Evolutionary conservation across 2,329 filamentous ascomycete genomes (phyloP), one percentile per base, ranked within the genome.

Genomic region (Sporothrix variecibatus): DNA sequence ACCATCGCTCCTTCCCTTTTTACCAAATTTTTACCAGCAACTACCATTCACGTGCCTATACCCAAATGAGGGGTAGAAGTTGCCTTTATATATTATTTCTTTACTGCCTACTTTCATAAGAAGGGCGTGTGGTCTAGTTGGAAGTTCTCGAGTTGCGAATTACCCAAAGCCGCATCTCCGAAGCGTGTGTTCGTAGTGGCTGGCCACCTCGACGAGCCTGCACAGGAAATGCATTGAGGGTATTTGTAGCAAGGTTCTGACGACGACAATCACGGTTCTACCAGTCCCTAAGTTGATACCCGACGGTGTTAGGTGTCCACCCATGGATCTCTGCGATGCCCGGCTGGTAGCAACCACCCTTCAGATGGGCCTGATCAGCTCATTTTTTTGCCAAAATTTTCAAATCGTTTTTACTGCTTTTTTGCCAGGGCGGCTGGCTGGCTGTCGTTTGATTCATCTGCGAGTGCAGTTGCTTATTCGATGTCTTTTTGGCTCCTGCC

Each of bases 1-100:
- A 51, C 46, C 46, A 64, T 56, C 62, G 71, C 60, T 64, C 58
- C 28, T 72, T 72, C 71, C 71, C 43, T 56, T 20, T 65, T 65
- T 72, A 11, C 23, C 28, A 28, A 28, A 7, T 60, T 60, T 9
- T 23, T 2, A 9, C 20, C 49, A n/a, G 28, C 23, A 9, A 3
- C 1, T 9, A 6, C 9, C 49, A 26, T 23, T n/a, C 43, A 15
- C 56, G 12, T 51, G 26, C 49, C 6, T 20, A 8, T 7, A 40
- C 17, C 17, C 11, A 34, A 40, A 38, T 23, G 31, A 56, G 67
- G 67, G 67, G 28, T 34, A n/a, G 31, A 53, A 9, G 49, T 12
- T 56, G 3, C 67, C 70, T 26, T 72, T 72, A 67, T 72, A 64
- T 71, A 71, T 4, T 9, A 3, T 6, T 26, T 20, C 9, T 58